Evolutionary conservation across 2,329 filamentous ascomycete genomes (phyloP), one percentile per base, ranked within the genome.

Genomic region (Xylaria hypoxylon): DNA sequence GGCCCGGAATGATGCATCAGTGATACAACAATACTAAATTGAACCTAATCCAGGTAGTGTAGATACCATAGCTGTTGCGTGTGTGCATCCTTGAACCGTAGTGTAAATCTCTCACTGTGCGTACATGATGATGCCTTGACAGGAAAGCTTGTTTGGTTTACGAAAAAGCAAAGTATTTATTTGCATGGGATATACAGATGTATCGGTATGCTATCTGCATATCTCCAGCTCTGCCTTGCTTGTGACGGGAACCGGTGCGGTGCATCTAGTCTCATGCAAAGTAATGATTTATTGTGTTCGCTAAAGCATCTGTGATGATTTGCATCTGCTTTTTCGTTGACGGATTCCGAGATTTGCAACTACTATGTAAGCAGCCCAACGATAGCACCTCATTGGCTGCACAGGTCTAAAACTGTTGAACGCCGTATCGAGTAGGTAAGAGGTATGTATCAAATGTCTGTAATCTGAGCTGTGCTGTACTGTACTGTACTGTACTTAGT

Each of bases 291-390:
- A 59, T 62, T 48, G 28, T 42, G 33, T 47, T 51, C 57, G 57
- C 57, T 62, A 56, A 57, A 50, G 60, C 33, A 45, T 22, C 35
- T 38, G 35, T 42, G 38, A 62, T 62, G 60, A 57, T 57, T 33
- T 62, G 60, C 52, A 50, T 62, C 48, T 65, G 56, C 50, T 53
- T 68, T 17, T 50, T 38, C 40, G 28, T 58, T 33, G 45, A 66
- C 66, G 59, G 66, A 62, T 50, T 68, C 58, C 59, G 59, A 66
- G 48, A 59, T 53, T 47, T 62, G 35, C 42, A 62, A 59, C 38
- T 47, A n/a, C n/a, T n/a, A n/a, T n/a, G n/a, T n/a, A 35, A 28
- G 57, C 50, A 59, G 40, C 40, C 40, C 35, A 44, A 19, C 15
- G 19, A 22, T 10, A 2, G 38, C 45, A 31, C 19, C 45, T 62